A percentile compares a stretch with the other conserved stretches of the same genome.
phyloP scores from a whole-genome alignment of 441 rosid species.

The Jatropha multifida region DNA sequence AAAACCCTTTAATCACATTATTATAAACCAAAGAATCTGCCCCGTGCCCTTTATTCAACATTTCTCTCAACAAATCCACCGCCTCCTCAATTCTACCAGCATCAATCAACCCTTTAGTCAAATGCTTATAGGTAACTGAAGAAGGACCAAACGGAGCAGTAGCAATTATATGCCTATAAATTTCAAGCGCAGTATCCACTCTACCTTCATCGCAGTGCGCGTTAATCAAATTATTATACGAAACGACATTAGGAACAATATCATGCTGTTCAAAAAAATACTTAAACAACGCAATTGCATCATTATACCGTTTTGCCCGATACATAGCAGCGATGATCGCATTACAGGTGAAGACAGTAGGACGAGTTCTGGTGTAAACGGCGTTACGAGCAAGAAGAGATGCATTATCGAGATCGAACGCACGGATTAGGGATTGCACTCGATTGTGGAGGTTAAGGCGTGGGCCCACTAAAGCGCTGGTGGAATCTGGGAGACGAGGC shows the following conservation, averaged over 20 bases:
- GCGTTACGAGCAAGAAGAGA: constrained; percentile 69
- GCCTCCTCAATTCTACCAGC: constrained; percentile 74
- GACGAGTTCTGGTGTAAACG: constrained; percentile 62
- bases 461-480: constrained; percentile 71
- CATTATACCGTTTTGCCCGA: constrained; percentile 66
- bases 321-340: constrained; percentile 93
- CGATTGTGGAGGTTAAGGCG: constrained; percentile 91
- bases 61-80: constrained; percentile 74
- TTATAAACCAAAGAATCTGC: constrained; percentile 89
- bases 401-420: constrained; percentile 88
- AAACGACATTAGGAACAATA: constrained; percentile 83
- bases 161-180: constrained; percentile 63
- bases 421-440: constrained; percentile 89
- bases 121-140: constrained; percentile 78
- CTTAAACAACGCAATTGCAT: constrained; percentile 68
- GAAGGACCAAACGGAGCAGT: constrained; percentile 81
- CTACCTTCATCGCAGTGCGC: constrained; percentile 80
- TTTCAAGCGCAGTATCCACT: constrained; percentile 62
- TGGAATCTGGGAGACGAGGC: constrained; percentile 89
- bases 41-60: constrained; percentile 81
- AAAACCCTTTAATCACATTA: constrained; percentile 66
- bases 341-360: constrained; percentile 93
- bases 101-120: constrained; percentile 85
- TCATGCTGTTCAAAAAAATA: constrained; percentile 74
- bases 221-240: constrained; percentile 85